Evolutionary conservation across 768 basidiomycete species (phyloP).

Genomic region (Rhizopogon vesiculosus): DNA sequence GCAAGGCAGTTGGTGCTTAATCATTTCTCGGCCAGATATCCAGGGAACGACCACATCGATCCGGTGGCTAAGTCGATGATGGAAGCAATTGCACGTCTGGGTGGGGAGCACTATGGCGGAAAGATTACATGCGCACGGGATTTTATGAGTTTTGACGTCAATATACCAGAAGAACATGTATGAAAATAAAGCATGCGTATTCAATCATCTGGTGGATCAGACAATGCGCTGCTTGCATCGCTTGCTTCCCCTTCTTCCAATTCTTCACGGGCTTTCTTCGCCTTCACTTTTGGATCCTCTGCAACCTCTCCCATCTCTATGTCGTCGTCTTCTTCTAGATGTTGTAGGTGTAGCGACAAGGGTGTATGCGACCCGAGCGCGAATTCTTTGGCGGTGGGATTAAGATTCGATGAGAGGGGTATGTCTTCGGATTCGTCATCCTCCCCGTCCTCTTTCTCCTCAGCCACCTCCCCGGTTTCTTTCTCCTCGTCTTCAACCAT

Average conservation of each 20-base stretch:
- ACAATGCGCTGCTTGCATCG: slow-evolving; percentile 72
- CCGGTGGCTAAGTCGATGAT: slow-evolving; percentile 50
- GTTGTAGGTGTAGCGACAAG: slow-evolving; percentile 19
- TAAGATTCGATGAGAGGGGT: slow-evolving; percentile 23
- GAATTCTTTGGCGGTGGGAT: slow-evolving; percentile 28
- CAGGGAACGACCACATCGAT: slow-evolving; percentile 55
- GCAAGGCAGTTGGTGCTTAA: slow-evolving; percentile 70
- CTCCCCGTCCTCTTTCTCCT: slow-evolving; percentile 33
- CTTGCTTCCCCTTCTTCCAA: slow-evolving; percentile 86
- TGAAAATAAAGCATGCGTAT: slow-evolving; percentile 6
- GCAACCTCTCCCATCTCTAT: slow-evolving; percentile 93
- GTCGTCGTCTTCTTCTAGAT: slow-evolving; percentile 47
- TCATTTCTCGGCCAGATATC: slow-evolving; percentile 81
- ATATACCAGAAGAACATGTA: slow-evolving; percentile 21
- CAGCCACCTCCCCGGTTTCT: slow-evolving; percentile 39
- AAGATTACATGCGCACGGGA: slow-evolving; percentile 69
- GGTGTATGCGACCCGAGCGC: slow-evolving; percentile 27
- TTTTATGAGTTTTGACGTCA: slow-evolving; percentile 65
- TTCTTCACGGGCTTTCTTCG: slow-evolving; percentile 60
- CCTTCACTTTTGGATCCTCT: slow-evolving; percentile 50
- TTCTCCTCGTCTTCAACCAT: slow-evolving; percentile 35
- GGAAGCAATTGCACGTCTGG: slow-evolving; percentile 56
- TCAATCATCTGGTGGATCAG: slow-evolving; percentile 66
- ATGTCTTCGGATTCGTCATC: slow-evolving; percentile 28
- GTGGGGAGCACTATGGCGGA: slow-evolving; percentile 47